Percentiles rank a stretch among this genome's conserved stretches.
phyloP scores from a whole-genome alignment of 768 basidiomycete genomes.

The Naganishia antarctica region DNA sequence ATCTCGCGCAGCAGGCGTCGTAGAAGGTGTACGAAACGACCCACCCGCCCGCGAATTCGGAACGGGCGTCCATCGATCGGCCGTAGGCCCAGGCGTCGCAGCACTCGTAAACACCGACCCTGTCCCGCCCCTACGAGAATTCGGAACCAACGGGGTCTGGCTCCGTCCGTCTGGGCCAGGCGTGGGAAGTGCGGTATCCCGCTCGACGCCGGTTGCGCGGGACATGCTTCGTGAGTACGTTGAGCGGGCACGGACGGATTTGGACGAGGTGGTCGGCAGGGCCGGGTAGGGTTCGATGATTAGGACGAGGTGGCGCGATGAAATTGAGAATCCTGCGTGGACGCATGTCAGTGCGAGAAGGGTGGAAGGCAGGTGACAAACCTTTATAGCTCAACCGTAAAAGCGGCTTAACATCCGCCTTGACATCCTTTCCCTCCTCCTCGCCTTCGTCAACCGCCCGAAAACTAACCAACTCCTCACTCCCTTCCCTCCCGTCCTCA shows the following conservation, averaged over 20 bases:
- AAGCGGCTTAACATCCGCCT: conserved; percentile 47
- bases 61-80: conserved; percentile 16
- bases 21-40: background rate
- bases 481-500: background rate
- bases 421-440: conserved; percentile 30
- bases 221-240: conserved; percentile 39
- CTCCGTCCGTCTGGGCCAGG: conserved; percentile 35
- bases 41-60: conserved; percentile 32
- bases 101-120: conserved; percentile 3
- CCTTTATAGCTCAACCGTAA: conserved; percentile 44
- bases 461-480: conserved; percentile 9
- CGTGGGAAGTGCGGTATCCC: conserved; percentile 25
- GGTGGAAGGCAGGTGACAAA: conserved; percentile 18
- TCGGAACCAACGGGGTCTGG: conserved; percentile 37
- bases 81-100: conserved; percentile 24
- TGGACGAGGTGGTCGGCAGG: conserved; percentile 34
- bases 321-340: conserved; percentile 44
- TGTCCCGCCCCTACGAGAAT: conserved; percentile 39
- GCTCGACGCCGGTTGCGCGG: conserved; percentile 20
- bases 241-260: conserved; percentile 42
- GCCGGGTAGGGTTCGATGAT: conserved; percentile 49
- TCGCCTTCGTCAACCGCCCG: conserved; percentile 12
- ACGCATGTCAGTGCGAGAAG: background rate
- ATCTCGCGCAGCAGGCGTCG: background rate
- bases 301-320: conserved; percentile 46